These are phyloP conservation scores for Papilionanthe hybrid DNA, from an alignment of 116 monocot species.

Conservation along the genomic window DNA sequence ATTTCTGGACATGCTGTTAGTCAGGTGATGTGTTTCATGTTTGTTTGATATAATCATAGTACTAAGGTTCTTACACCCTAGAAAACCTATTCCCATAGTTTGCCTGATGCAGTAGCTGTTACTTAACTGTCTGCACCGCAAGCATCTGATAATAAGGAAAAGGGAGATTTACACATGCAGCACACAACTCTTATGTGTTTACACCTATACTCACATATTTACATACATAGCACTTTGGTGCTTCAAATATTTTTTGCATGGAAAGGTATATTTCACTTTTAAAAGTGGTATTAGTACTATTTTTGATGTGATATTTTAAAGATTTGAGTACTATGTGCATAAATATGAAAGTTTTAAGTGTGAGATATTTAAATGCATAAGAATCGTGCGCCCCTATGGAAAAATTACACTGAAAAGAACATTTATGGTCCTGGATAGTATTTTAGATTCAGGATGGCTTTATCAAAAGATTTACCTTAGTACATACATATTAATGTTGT, in stretches of 20 bases:
- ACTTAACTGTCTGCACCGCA: not conserved
- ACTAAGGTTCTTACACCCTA: not conserved
- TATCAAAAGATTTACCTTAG: not conserved
- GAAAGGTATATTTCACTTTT: too few species aligned
- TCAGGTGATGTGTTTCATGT: not conserved
- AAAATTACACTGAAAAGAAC: not conserved
- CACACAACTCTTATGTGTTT: too few species aligned
- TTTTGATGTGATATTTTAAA: too few species aligned
- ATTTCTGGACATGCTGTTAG: not conserved
- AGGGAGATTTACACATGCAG: not conserved
- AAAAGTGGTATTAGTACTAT: too few species aligned
- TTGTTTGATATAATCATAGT: not conserved
- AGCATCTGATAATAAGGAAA: not conserved
- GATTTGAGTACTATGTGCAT: too few species aligned
- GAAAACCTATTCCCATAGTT: not conserved
- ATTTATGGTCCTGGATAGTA: not conserved
- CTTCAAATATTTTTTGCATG: too few species aligned
- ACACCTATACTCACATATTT: too few species aligned
- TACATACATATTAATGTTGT: not conserved
- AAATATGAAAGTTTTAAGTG: too few species aligned
- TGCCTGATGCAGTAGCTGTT: not conserved
- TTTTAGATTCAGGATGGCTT: not conserved
- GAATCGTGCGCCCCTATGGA: too few species aligned
- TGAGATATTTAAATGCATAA: too few species aligned
- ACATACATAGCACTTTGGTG: too few species aligned